Conservation (phyloP, 2,329 filamentous ascomycete genomes). For the Arthrobotrys musiformis region DNA sequence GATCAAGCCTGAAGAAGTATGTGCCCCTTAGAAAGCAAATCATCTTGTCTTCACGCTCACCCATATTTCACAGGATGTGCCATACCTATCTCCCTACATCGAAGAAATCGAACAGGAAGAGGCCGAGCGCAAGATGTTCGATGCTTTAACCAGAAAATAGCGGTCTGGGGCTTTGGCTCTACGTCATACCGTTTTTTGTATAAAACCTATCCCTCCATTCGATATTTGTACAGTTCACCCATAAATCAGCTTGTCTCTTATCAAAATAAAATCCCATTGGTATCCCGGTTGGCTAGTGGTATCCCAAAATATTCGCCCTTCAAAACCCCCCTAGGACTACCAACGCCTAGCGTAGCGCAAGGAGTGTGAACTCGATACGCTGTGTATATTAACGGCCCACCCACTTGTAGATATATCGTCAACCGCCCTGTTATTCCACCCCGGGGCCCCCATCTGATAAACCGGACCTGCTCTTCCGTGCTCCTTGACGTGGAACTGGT, state of each 20-base stretch:
- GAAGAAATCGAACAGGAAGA: constrained; percentile 74
- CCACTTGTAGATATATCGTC: background rate
- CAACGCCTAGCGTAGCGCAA: background rate
- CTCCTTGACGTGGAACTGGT: background rate
- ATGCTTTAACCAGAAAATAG: constrained; percentile 66
- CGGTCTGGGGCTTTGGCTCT: background rate
- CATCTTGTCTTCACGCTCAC: constrained; percentile 35
- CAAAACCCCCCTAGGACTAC: background rate
- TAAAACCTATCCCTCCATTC: constrained; percentile 18
- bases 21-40: constrained; percentile 54
- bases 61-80: constrained; percentile 68
- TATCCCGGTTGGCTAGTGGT: background rate
- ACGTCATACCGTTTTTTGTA: constrained; percentile 3
- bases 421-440: background rate
- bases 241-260: constrained; percentile 5
- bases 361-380: background rate
- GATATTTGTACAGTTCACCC: constrained; percentile 31
- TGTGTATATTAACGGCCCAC: background rate
- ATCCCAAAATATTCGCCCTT: background rate
- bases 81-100: constrained; percentile 76
- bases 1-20: constrained; percentile 75
- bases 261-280: background rate
- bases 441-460: background rate
- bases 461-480: background rate
- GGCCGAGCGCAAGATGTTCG: constrained; percentile 75